A percentile compares a stretch with the other conserved stretches of the same genome.
Conservation (phyloP, 495 filamentous ascomycete genomes). For the Neurospora sp. region DNA sequence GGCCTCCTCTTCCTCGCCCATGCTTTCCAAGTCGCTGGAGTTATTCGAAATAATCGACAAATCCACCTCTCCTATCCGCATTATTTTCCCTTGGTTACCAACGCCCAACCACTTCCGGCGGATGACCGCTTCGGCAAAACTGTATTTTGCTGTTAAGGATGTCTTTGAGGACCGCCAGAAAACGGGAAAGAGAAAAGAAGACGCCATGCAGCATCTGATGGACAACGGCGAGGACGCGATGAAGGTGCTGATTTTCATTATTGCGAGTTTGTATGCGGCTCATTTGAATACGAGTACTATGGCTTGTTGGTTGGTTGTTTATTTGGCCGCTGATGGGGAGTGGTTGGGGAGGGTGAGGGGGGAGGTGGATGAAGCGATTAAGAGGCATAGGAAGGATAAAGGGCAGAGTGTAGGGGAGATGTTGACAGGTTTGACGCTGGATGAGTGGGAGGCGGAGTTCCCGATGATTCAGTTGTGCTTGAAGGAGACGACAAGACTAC, state of each 20-base stretch:
- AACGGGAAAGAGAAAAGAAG: constrained; percentile 27
- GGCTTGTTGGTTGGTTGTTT: constrained; percentile 29
- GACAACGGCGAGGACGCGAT: constrained; percentile 21
- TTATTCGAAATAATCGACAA: constrained; percentile 28
- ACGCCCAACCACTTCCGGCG: constrained; percentile 17
- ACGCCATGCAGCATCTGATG: constrained; percentile 33
- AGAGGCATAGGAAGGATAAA: no score
- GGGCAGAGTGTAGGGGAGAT: constrained; percentile 21
- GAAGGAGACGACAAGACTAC: constrained; percentile 33
- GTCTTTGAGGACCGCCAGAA: constrained; percentile 29
- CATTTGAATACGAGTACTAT: constrained; percentile 37
- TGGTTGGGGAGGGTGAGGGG: no score
- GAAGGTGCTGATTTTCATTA: constrained; percentile 23
- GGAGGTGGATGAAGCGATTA: no score
- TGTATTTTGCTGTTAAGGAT: constrained; percentile 31
- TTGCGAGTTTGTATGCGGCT: constrained; percentile 8
- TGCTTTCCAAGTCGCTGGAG: constrained; percentile 23
- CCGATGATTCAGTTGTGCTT: constrained; percentile 31
- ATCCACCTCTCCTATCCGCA: constrained; percentile 15
- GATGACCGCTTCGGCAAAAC: constrained; percentile 21
- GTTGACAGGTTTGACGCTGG: constrained; percentile 27
- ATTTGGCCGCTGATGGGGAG: no score
- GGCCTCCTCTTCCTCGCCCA: constrained; percentile 21
- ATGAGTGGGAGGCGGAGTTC: constrained; percentile 38
- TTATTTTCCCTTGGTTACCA: constrained; percentile 38